A percentile compares a stretch with the other conserved stretches of the same genome.
phyloP scores from a whole-genome alignment of 495 filamentous ascomycete genomes.

The Xylaria longipes region DNA sequence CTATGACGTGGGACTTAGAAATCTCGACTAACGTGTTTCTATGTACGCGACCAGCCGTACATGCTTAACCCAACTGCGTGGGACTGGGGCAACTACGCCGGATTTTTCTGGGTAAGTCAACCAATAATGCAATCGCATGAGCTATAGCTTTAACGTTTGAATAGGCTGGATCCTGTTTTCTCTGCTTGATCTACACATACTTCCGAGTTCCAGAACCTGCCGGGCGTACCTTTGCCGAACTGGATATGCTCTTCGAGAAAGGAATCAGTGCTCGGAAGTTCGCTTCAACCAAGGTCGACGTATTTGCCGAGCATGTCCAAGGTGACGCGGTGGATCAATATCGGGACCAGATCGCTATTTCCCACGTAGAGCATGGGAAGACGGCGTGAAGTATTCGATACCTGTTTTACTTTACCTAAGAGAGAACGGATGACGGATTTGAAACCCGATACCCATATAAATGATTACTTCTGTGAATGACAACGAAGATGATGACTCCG shows the following conservation, averaged over 20 bases:
- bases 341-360: constrained; percentile 38
- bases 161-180: constrained; percentile 68
- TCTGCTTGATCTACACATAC: constrained; percentile 75
- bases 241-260: constrained; percentile 75
- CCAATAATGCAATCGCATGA: background rate
- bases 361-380: constrained; percentile 28
- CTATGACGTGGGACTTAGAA: background rate
- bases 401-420: background rate
- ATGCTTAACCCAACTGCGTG: constrained; percentile 78
- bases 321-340: constrained; percentile 57
- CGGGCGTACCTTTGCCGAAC: constrained; percentile 74
- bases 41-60: constrained; percentile 59
- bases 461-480: background rate
- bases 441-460: constrained; percentile 7
- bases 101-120: constrained; percentile 77
- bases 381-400: constrained; percentile 19
- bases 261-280: constrained; percentile 73
- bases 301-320: constrained; percentile 68
- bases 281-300: constrained; percentile 66
- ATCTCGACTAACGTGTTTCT: background rate
- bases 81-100: constrained; percentile 78
- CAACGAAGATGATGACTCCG: background rate
- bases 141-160: constrained; percentile 7
- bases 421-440: background rate
- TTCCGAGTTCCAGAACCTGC: constrained; percentile 77